Evolutionary conservation across 192 early-diverging fungal species (phyloP).

Genomic region (Dissophora globulifera): DNA sequence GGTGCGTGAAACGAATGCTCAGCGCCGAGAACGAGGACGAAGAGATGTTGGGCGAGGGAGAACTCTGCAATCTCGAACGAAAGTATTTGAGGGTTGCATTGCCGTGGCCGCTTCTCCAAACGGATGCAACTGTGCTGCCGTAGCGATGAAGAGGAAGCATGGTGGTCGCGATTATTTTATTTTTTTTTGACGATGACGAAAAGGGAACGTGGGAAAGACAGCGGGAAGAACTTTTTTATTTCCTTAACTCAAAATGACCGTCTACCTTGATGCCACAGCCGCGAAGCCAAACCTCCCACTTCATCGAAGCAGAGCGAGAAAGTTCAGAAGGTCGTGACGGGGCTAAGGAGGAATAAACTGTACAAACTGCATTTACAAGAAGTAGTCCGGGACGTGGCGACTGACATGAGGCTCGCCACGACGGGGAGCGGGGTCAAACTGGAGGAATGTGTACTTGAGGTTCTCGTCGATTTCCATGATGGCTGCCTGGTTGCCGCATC

Average conservation of each 20-base stretch:
- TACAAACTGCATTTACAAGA: slow-evolving; percentile 77
- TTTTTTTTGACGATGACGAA: no score
- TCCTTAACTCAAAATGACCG: no score
- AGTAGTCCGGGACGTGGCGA: slow-evolving; percentile 98
- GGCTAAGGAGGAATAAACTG: slow-evolving; percentile 2
- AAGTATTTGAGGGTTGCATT: neutral
- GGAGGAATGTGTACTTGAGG: slow-evolving; percentile 98
- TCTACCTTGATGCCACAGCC: no score
- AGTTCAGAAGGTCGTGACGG: neutral
- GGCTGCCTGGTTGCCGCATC: slow-evolving; percentile 99
- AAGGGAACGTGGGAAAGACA: neutral
- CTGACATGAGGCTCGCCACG: slow-evolving; percentile 98
- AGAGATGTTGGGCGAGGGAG: neutral
- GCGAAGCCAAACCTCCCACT: no score
- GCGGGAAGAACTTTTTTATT: neutral
- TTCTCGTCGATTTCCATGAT: slow-evolving; percentile 99
- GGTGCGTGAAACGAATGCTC: slow-evolving; percentile 5
- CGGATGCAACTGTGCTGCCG: neutral
- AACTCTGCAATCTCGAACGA: neutral
- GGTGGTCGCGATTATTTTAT: neutral
- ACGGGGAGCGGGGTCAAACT: slow-evolving; percentile 98
- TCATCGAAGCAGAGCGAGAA: no score
- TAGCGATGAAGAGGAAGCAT: neutral
- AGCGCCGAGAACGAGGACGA: neutral
- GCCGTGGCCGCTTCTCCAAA: neutral